Evolutionary conservation across 805 yeast genomes (phyloP).

Genomic region (Scheffersomyces ergatensis): DNA sequence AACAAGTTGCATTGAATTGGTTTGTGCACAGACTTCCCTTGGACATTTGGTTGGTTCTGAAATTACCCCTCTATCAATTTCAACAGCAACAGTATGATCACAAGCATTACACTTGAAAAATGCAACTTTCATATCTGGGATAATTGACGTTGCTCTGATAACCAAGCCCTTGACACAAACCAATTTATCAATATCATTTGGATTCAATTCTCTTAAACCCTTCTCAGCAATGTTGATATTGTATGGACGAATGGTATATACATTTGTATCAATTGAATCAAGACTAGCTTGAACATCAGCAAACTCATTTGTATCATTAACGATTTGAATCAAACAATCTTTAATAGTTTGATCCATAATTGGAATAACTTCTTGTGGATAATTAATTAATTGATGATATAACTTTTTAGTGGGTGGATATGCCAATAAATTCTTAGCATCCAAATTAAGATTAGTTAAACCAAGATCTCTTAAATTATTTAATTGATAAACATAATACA

Average conservation of each 20-base stretch:
- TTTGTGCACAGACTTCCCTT: slow-evolving; percentile 77
- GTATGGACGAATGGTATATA: slow-evolving; percentile 87
- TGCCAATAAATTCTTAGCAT: slow-evolving; percentile 74
- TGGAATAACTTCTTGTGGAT: slow-evolving; percentile 96
- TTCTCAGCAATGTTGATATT: slow-evolving; percentile 63
- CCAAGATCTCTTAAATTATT: slow-evolving; percentile 76
- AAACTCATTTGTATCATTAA: slow-evolving; percentile 41
- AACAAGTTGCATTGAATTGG: slow-evolving; percentile 83
- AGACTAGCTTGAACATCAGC: slow-evolving; percentile 27
- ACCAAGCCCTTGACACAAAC: slow-evolving; percentile 90
- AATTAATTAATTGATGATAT: slow-evolving; percentile 82
- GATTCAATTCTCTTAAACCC: slow-evolving; percentile 92
- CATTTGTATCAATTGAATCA: slow-evolving; percentile 75
- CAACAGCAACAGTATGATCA: slow-evolving; percentile 87
- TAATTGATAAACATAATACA: slow-evolving; percentile 71
- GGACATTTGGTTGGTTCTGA: slow-evolving; percentile 94
- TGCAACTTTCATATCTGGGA: slow-evolving; percentile 97
- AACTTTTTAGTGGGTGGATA: slow-evolving; percentile 74
- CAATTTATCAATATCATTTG: slow-evolving; percentile 90
- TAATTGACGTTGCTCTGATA: slow-evolving; percentile 81
- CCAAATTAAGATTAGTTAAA: slow-evolving; percentile 78
- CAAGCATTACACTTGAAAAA: slow-evolving; percentile 94
- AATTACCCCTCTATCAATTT: slow-evolving; percentile 91
- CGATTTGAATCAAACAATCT: slow-evolving; percentile 79
- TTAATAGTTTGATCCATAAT: slow-evolving; percentile 96